Evolutionary conservation across 768 basidiomycete genomes (phyloP).

Genomic region (Sarcomyxa edulis): DNA sequence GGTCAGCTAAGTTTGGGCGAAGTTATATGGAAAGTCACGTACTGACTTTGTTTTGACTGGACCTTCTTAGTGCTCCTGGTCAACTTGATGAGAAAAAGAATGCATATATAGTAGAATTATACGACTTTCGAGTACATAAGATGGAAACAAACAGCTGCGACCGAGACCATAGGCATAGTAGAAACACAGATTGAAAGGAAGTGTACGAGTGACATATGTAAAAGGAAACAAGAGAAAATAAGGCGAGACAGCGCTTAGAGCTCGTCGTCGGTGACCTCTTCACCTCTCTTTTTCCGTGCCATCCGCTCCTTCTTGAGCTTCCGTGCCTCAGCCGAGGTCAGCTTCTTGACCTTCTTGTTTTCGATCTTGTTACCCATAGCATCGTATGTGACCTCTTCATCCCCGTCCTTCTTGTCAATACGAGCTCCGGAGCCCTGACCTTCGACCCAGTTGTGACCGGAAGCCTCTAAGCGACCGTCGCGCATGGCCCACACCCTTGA

Average conservation of each 20-base stretch:
- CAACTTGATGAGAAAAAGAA: no score
- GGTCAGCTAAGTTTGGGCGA: no score
- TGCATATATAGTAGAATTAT: no score
- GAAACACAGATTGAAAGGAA: no score
- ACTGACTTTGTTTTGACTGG: no score
- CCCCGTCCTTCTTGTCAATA: slow-evolving; percentile 91
- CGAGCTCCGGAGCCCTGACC: slow-evolving; percentile 93
- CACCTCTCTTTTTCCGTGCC: slow-evolving; percentile 82
- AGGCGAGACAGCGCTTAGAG: slow-evolving; percentile 26
- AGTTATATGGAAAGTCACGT: no score
- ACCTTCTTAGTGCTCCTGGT: no score
- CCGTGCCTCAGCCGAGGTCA: slow-evolving; percentile 75
- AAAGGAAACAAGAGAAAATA: slow-evolving; percentile 1
- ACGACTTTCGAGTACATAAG: no score
- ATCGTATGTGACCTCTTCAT: slow-evolving; percentile 89
- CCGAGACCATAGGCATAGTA: no score
- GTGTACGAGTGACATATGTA: no score
- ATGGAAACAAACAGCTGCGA: no score
- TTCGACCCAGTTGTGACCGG: slow-evolving; percentile 99
- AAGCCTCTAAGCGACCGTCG: slow-evolving; percentile 92
- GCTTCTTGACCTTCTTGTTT: slow-evolving; percentile 79
- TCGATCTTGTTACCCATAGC: slow-evolving; percentile 99
- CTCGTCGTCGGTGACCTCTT: slow-evolving; percentile 70
- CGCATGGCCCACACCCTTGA: slow-evolving; percentile 95
- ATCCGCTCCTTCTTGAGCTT: slow-evolving; percentile 98